A percentile compares a stretch with the other conserved stretches of the same genome.
phyloP scores from a whole-genome alignment of 208 protist genomes.

The Baffinella frigidus region DNA sequence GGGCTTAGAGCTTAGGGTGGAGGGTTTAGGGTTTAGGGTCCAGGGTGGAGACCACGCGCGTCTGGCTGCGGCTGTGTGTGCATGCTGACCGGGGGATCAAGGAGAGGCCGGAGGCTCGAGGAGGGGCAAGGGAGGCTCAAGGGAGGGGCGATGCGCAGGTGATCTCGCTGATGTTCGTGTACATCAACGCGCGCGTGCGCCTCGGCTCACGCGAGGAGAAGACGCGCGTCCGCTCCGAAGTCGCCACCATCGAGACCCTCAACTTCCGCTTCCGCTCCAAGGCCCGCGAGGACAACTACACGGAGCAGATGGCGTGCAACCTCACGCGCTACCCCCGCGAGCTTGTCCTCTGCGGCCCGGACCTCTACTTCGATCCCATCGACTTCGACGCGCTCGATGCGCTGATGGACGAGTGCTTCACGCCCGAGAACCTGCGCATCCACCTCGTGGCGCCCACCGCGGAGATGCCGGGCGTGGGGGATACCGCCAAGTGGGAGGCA shows the following conservation, averaged over 20 bases:
- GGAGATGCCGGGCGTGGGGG: background rate
- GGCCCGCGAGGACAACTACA: constrained; percentile 33
- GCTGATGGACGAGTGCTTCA: constrained; percentile 35
- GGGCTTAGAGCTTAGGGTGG: too few species aligned
- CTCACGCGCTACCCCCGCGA: constrained; percentile 49
- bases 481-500: background rate
- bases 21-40: too few species aligned
- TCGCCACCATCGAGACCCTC: background rate
- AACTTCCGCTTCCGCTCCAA: constrained; percentile 3
- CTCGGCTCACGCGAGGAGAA: too few species aligned
- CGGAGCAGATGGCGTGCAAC: constrained; percentile 50
- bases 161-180: constrained; percentile 18
- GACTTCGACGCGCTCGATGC: background rate
- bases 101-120: too few species aligned
- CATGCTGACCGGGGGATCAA: too few species aligned
- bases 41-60: too few species aligned
- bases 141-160: too few species aligned
- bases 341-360: constrained; percentile 5
- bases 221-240: background rate
- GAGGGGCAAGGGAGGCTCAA: too few species aligned
- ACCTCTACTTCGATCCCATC: constrained; percentile 53
- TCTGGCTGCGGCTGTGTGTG: too few species aligned
- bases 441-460: constrained; percentile 13
- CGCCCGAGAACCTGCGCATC: constrained; percentile 12
- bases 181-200: constrained; percentile 46